These are phyloP conservation scores for Paxillus ammoniavirescens DNA, from an alignment of 768 basidiomycete species.

Conservation along the genomic window DNA sequence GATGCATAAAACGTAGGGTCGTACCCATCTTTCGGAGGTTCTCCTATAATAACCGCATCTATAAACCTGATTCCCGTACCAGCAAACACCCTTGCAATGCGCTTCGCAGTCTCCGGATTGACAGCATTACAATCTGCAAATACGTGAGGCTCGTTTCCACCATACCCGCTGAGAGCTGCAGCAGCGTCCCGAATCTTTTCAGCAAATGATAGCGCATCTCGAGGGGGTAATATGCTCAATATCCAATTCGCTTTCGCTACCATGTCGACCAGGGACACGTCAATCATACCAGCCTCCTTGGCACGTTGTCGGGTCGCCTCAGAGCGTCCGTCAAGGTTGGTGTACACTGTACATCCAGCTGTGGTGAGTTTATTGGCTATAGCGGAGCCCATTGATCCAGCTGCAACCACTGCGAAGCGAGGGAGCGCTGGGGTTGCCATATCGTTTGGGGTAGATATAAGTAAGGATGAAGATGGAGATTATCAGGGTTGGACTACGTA, in stretches of 20 bases:
- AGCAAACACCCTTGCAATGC: constrained; percentile 45
- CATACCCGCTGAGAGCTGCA: not conserved
- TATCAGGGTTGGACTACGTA: too few relatives aligned
- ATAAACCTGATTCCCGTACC: constrained; percentile 42
- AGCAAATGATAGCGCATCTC: constrained; percentile 47
- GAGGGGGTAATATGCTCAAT: constrained; percentile 58
- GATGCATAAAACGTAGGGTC: constrained; percentile 59
- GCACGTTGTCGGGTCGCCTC: constrained; percentile 49
- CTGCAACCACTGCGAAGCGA: constrained; percentile 48
- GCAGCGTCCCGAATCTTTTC: constrained; percentile 22
- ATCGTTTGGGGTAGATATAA: not conserved
- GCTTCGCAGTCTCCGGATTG: constrained; percentile 47
- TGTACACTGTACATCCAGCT: constrained; percentile 53
- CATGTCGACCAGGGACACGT: constrained; percentile 39
- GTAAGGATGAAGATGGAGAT: not conserved
- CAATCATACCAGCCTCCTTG: constrained; percentile 47
- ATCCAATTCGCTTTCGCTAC: constrained; percentile 40
- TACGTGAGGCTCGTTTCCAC: constrained; percentile 19
- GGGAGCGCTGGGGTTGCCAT: constrained; percentile 15
- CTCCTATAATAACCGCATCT: constrained; percentile 58
- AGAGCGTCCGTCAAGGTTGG: constrained; percentile 53
- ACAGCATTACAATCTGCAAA: constrained; percentile 63
- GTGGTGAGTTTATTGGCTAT: constrained; percentile 47
- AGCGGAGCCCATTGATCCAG: constrained; percentile 60
- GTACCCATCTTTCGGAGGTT: constrained; percentile 46